A percentile compares a stretch with the other conserved stretches of the same genome.
Conservation (phyloP, 1,284 basidiomycete species). For the Boletellus deceptivus region DNA sequence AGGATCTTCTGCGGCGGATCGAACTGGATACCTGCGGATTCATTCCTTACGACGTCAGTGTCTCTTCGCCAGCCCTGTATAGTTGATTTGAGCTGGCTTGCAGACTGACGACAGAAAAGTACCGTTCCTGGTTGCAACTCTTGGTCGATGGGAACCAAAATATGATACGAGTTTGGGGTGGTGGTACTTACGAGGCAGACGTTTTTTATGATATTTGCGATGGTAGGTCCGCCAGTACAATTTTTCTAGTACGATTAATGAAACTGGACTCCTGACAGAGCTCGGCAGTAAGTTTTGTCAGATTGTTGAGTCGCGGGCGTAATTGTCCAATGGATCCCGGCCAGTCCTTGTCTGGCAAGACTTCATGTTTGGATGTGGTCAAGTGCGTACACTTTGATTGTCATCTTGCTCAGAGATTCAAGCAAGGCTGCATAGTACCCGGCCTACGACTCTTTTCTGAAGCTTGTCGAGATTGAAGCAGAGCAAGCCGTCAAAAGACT, state of each 20-base stretch:
- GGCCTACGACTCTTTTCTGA: slow-evolving; percentile 69
- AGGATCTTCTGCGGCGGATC: slow-evolving; percentile 88
- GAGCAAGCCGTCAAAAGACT: slow-evolving; percentile 72
- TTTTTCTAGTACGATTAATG: slow-evolving; percentile 2
- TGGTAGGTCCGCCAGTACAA: slow-evolving; percentile 40
- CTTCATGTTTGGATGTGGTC: slow-evolving; percentile 85
- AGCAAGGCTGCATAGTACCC: slow-evolving; percentile 53
- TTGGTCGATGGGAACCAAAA: slow-evolving; percentile 81
- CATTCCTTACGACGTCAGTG: slow-evolving; percentile 75
- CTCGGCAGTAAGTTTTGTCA: slow-evolving; percentile 55
- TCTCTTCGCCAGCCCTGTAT: slow-evolving; percentile 2
- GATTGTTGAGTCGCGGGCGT: background rate
- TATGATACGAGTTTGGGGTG: slow-evolving; percentile 84
- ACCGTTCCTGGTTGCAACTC: slow-evolving; percentile 70
- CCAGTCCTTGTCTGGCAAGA: slow-evolving; percentile 86
- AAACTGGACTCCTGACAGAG: slow-evolving; percentile 39
- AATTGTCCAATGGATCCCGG: slow-evolving; percentile 17
- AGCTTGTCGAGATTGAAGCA: slow-evolving; percentile 66
- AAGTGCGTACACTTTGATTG: slow-evolving; percentile 39
- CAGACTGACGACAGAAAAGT: slow-evolving; percentile 56
- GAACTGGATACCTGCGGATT: slow-evolving; percentile 93
- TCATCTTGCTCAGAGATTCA: slow-evolving; percentile 3
- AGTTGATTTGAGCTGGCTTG: background rate
- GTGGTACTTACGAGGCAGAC: slow-evolving; percentile 79
- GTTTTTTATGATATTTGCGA: slow-evolving; percentile 80